Evolutionary conservation across 1,139 yeast genomes (phyloP).

Genomic region (Saccharomyces hybrid): DNA sequence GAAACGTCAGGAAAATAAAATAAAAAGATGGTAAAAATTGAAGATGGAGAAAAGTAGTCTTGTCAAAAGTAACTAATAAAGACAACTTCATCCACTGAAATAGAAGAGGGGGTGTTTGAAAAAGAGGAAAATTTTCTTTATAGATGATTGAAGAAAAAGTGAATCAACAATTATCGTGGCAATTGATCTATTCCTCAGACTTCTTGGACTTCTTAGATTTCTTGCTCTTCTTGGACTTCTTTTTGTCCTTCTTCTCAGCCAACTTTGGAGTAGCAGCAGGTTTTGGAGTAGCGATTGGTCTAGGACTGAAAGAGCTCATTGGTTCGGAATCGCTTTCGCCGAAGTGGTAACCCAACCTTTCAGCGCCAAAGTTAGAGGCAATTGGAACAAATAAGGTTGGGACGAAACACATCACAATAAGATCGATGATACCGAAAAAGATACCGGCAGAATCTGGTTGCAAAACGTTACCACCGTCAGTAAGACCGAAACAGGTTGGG

Average conservation of each 20-base stretch:
- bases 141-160: slow-evolving; percentile 3
- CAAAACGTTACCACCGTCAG: slow-evolving; percentile 60
- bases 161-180: background rate
- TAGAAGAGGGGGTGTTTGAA: background rate
- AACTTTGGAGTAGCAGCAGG: background rate
- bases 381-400: slow-evolving; percentile 23
- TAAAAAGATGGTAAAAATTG: background rate
- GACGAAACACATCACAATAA: slow-evolving; percentile 37
- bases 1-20: slow-evolving; percentile 1
- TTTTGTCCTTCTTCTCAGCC: slow-evolving; percentile 7
- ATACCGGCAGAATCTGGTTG: slow-evolving; percentile 58
- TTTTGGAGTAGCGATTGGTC: slow-evolving; percentile 7
- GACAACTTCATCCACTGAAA: background rate
- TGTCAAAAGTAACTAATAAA: background rate
- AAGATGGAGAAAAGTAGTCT: background rate
- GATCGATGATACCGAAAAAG: slow-evolving; percentile 55
- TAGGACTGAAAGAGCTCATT: background rate
- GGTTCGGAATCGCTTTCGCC: slow-evolving; percentile 3
- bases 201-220: slow-evolving; percentile 11
- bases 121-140: background rate
- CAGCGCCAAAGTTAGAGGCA: slow-evolving; percentile 20
- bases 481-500: slow-evolving; percentile 52
- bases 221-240: slow-evolving; percentile 11
- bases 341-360: slow-evolving; percentile 11
- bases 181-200: slow-evolving; percentile 8